phyloP scores from a whole-genome alignment of 495 filamentous ascomycete species.

The Recurvomyces mirabilis region DNA sequence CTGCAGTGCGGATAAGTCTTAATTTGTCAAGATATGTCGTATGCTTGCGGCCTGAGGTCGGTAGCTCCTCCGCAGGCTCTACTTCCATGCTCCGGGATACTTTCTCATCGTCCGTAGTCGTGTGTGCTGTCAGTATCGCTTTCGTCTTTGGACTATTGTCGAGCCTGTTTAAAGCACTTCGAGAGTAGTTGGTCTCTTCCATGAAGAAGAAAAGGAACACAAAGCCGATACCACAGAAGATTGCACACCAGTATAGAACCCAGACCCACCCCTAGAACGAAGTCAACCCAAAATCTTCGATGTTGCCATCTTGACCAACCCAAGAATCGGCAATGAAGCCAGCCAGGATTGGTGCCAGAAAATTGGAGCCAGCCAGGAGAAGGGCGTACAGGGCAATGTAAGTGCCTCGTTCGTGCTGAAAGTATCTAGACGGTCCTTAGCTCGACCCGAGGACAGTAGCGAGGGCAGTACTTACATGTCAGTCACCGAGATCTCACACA shows the following conservation, averaged over 20 bases:
- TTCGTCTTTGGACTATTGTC: neutral
- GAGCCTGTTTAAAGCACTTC: conserved; percentile 3
- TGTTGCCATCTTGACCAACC: too few relatives aligned
- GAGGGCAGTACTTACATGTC: too few relatives aligned
- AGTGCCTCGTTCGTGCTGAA: conserved; percentile 53
- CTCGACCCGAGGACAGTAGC: too few relatives aligned
- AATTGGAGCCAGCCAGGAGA: conserved; percentile 52
- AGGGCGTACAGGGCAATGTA: conserved; percentile 57
- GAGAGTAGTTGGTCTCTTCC: conserved; percentile 57
- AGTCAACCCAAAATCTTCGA: too few relatives aligned
- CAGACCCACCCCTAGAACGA: conserved; percentile 29
- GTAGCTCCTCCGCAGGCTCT: neutral
- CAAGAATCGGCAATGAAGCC: conserved; percentile 60
- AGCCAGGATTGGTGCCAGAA: conserved; percentile 52
- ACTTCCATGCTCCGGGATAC: neutral
- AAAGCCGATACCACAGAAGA: conserved; percentile 44
- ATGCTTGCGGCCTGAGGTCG: neutral
- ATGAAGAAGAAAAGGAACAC: conserved; percentile 56
- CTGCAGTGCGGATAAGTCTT: conserved; percentile 27
- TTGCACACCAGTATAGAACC: conserved; percentile 46
- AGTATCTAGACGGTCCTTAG: conserved; percentile 40
- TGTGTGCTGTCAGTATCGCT: neutral
- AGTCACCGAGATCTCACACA: conserved; percentile 50
- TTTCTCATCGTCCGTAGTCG: conserved; percentile 26
- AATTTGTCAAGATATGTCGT: conserved; percentile 47